phyloP scores from a whole-genome alignment of 2,329 filamentous ascomycete species.

The Exophiala xenobiotica region DNA sequence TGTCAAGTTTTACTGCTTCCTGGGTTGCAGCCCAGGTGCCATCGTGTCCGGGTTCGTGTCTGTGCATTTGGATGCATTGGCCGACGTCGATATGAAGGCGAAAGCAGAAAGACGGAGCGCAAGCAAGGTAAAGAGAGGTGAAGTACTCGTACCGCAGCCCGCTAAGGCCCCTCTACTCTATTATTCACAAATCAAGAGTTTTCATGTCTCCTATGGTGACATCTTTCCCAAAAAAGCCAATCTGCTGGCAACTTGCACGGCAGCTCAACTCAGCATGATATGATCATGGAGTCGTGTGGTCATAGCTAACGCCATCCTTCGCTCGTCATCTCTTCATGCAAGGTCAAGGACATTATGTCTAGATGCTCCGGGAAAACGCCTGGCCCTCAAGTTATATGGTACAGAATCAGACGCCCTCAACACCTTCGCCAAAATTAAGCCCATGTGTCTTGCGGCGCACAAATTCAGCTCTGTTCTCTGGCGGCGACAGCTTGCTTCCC shows the following conservation, averaged over 20 bases:
- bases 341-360: constrained; percentile 7
- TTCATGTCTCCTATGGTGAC: too few species aligned
- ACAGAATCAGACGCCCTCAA: constrained; percentile 23
- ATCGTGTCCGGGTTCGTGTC: too few species aligned
- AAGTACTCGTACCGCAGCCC: too few species aligned
- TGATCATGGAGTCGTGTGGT: neutral
- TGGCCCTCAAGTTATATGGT: constrained; percentile 11
- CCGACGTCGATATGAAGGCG: too few species aligned
- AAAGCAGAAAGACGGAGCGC: too few species aligned
- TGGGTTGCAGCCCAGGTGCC: too few species aligned
- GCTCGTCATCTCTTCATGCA: constrained; percentile 6
- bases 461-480: constrained; percentile 17
- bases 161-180: too few species aligned
- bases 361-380: neutral
- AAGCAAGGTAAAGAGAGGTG: too few species aligned
- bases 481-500: constrained; percentile 11
- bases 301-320: constrained; percentile 10
- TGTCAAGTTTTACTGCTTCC: neutral
- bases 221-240: neutral
- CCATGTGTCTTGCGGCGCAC: constrained; percentile 5
- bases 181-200: too few species aligned
- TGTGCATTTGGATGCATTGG: too few species aligned
- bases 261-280: constrained; percentile 1
- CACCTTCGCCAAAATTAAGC: constrained; percentile 20
- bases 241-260: neutral